Evolutionary conservation across 2,329 filamentous ascomycete species (phyloP).

Genomic region (Beauveria bassiana): DNA sequence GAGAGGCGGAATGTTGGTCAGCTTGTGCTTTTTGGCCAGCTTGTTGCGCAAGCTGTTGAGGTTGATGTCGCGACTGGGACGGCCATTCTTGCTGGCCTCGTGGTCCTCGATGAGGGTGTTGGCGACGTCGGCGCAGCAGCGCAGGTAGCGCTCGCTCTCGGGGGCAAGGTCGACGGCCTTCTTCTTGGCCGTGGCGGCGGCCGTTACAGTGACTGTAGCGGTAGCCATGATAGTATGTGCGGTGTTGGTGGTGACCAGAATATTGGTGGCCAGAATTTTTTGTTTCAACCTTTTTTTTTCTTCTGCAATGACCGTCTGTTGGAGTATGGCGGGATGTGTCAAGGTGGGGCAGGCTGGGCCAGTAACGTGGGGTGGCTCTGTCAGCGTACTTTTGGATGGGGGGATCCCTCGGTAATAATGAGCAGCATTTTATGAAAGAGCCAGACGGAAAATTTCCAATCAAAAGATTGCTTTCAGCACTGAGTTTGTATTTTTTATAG

Average conservation of each 20-base stretch:
- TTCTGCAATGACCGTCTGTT: not conserved
- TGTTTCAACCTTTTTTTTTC: conserved; percentile 6
- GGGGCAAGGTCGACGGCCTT: conserved; percentile 68
- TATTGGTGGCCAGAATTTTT: not conserved
- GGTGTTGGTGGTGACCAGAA: not conserved
- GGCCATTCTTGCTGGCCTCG: conserved; percentile 69
- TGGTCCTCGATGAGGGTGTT: conserved; percentile 92
- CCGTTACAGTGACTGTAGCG: conserved; percentile 56
- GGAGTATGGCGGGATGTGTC: not conserved
- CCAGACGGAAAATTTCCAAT: no score
- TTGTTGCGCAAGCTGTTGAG: conserved; percentile 81
- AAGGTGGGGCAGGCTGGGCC: conserved; percentile 1
- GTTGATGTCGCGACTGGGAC: conserved; percentile 79
- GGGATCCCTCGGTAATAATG: no score
- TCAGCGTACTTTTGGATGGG: not conserved
- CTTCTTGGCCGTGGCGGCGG: conserved; percentile 54
- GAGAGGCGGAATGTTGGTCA: conserved; percentile 80
- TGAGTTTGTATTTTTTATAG: no score
- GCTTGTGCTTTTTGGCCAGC: conserved; percentile 84
- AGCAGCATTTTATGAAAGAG: no score
- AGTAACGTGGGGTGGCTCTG: not conserved
- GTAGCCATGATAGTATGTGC: conserved; percentile 28
- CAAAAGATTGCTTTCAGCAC: no score
- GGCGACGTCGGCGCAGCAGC: conserved; percentile 92
- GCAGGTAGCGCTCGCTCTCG: conserved; percentile 89